Evolutionary conservation across 768 basidiomycete species (phyloP), one percentile per base, ranked within the genome.

Genomic region (Mycena polygramma): DNA sequence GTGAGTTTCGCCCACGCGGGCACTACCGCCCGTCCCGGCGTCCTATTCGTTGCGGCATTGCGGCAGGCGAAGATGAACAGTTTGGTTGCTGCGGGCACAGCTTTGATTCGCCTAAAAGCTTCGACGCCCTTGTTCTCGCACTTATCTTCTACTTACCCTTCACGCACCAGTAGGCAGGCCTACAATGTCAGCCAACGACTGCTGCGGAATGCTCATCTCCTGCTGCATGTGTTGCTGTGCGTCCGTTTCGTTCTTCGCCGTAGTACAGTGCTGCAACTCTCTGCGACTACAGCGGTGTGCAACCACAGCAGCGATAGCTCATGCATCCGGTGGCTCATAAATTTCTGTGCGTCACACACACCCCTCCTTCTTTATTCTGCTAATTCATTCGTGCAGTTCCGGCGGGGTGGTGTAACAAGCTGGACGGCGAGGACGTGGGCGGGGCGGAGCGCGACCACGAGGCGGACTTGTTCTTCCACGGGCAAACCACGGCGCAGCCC

Each of bases 201-300:
- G 66, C 19, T 68, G 51, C 35, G 19, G 45, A 20, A 46, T 68
- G 35, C 20, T 54, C 24, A 11, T 68, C 2, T 36, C 66, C 11
- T 68, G 66, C 53, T 68, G 66, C 53, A 24, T 68, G 5, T 68
- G 66, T 52, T 68, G 66, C 66, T 61, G 66, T 68, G 20, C 30
- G 66, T 30, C 11, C 14, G 22, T 19, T 45, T 22, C 39, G 22
- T 10, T 19, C 45, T 43, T 43, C 10, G 13, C 2, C 45, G 19
- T 46, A 15, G 17, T 20, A 19, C 2, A 46, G 3, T 7, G 15
- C 45, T 20, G 15, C 30, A 30, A 7, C 45, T 46, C 2, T 17
- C 19, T 46, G 10, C 4, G 2, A 10, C 45, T 20, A 14, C 39
- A 68, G 66, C 66, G 7, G 1, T 61, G 45, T 68, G 66, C 66